Evolutionary conservation across 306 rosid species (phyloP).

Genomic region (Vicia villosa): DNA sequence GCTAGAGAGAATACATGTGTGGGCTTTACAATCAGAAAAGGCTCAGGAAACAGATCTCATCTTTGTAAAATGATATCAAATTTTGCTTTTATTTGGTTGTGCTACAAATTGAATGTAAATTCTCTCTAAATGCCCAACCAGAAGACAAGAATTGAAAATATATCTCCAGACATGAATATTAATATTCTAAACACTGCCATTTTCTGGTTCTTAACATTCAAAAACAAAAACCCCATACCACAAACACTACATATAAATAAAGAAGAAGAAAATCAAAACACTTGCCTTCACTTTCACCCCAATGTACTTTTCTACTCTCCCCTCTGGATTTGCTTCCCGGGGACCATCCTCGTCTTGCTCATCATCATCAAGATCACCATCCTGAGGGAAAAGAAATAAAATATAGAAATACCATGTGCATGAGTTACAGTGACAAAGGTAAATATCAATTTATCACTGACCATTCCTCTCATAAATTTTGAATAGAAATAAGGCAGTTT

Average conservation of each 20-base stretch:
- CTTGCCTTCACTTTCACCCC: constrained; percentile 98
- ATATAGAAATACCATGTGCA: constrained; percentile 27
- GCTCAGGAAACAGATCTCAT: constrained; percentile 1
- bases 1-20: constrained; percentile 2
- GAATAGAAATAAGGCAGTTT: constrained; percentile 16
- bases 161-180: constrained; percentile 11
- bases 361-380: constrained; percentile 83
- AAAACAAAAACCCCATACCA: constrained; percentile 24
- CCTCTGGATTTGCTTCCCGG: constrained; percentile 81
- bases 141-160: constrained; percentile 18
- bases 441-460: background rate
- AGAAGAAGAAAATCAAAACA: constrained; percentile 36
- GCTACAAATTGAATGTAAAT: constrained; percentile 25
- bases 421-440: constrained; percentile 18
- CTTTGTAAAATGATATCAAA: constrained; percentile 4
- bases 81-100: constrained; percentile 1
- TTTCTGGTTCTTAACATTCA: background rate
- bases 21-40: constrained; percentile 26
- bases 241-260: constrained; percentile 4
- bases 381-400: constrained; percentile 55
- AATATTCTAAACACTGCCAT: constrained; percentile 1
- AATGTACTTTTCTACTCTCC: constrained; percentile 92
- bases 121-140: constrained; percentile 2
- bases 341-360: constrained; percentile 84
- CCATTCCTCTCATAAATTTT: constrained; percentile 13